Conservation (phyloP, 2,329 filamentous ascomycete genomes). For the Coccinonectria pachysandricola region DNA sequence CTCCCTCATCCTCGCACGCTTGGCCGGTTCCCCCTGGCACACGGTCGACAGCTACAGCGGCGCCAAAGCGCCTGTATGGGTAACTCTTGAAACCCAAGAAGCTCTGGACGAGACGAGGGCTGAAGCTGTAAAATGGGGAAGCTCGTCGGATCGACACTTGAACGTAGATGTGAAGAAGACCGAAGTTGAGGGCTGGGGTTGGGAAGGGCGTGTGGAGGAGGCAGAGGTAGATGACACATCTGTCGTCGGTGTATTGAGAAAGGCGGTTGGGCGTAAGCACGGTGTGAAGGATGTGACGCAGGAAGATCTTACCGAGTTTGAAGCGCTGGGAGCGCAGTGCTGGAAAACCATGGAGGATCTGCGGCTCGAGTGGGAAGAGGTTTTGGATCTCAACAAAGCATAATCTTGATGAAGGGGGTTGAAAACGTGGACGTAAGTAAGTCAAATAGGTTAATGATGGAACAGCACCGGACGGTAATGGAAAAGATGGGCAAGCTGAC, state of each 20-base stretch:
- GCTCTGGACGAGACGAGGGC: conserved; percentile 46
- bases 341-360: conserved; percentile 67
- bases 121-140: conserved; percentile 72
- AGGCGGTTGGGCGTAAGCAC: conserved; percentile 47
- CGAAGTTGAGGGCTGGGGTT: conserved; percentile 81
- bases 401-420: too few species aligned
- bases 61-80: conserved; percentile 66
- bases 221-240: conserved; percentile 34
- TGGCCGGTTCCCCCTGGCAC: conserved; percentile 84
- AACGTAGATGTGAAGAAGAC: conserved; percentile 58
- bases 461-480: too few species aligned
- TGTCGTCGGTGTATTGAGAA: conserved; percentile 37
- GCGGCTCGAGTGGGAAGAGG: conserved; percentile 54
- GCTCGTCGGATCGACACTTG: conserved; percentile 50
- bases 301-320: conserved; percentile 51
- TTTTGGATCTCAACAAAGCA: conserved; percentile 11
- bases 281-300: conserved; percentile 48
- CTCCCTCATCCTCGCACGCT: conserved; percentile 61
- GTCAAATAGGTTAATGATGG: too few species aligned
- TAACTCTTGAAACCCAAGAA: conserved; percentile 58
- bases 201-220: conserved; percentile 46
- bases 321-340: conserved; percentile 46
- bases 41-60: conserved; percentile 64
- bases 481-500: too few species aligned
- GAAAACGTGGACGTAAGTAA: too few species aligned